Conservation (phyloP, 176 grass and related monocot genomes). For the Aechmea fasciata region DNA sequence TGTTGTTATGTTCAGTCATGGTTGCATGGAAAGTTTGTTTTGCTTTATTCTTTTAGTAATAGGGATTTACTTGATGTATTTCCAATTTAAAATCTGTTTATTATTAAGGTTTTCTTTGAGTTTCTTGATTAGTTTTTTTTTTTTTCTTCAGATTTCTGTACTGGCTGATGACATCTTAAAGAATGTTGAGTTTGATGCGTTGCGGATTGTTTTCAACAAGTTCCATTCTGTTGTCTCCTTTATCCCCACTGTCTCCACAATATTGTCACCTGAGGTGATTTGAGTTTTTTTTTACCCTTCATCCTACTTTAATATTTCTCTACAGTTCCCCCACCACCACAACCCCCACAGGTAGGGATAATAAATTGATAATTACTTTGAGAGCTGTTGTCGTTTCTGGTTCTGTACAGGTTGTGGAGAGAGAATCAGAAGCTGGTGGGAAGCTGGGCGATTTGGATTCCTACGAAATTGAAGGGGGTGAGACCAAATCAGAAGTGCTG, state of each 20-base stretch:
- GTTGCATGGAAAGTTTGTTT: too few relatives aligned
- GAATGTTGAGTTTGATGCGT: constrained; percentile 81
- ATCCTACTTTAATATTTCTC: neutral
- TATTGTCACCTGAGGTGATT: constrained; percentile 85
- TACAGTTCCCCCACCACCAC: neutral
- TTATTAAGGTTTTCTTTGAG: neutral
- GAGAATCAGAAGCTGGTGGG: constrained; percentile 71
- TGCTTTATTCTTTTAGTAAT: too few relatives aligned
- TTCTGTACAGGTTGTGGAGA: constrained; percentile 47
- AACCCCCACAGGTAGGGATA: neutral
- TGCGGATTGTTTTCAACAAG: constrained; percentile 87
- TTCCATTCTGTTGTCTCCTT: constrained; percentile 87
- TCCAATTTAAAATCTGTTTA: neutral
- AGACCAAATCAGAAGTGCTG: constrained; percentile 94
- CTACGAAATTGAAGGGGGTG: constrained; percentile 94
- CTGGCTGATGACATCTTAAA: constrained; percentile 95
- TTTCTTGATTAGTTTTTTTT: neutral
- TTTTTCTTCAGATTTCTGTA: constrained; percentile 59
- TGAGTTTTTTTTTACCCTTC: neutral
- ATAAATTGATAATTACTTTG: neutral
- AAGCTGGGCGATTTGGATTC: constrained; percentile 63
- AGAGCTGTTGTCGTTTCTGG: neutral
- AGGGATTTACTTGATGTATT: neutral
- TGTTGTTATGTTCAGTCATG: neutral
- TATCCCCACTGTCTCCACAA: constrained; percentile 62